phyloP scores from a whole-genome alignment of 192 early-diverging fungal species.

The Entomortierella beljakovae region DNA sequence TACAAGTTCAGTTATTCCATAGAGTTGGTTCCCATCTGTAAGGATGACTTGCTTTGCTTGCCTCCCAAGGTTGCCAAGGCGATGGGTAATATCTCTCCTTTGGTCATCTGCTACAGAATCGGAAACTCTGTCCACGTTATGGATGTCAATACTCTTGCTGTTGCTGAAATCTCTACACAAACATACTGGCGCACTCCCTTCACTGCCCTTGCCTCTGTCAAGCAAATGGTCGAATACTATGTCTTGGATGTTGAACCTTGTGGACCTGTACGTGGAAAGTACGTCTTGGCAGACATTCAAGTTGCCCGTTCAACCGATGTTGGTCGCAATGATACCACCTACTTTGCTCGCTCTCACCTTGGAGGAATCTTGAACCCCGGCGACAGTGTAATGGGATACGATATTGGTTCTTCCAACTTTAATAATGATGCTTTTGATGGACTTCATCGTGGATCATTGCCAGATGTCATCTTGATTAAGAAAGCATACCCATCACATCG shows the following conservation, averaged over 20 bases:
- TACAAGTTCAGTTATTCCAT: constrained; percentile 98
- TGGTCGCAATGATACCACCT: constrained; percentile 88
- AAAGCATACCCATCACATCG: constrained; percentile 92
- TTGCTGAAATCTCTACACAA: constrained; percentile 76
- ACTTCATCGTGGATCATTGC: constrained; percentile 72
- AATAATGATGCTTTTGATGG: constrained; percentile 89
- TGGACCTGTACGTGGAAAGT: constrained; percentile 78
- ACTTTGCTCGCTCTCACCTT: constrained; percentile 90
- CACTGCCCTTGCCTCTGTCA: constrained; percentile 75
- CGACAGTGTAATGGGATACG: constrained; percentile 93
- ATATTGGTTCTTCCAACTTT: constrained; percentile 88
- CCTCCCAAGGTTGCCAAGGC: constrained; percentile 86
- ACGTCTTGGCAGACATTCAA: constrained; percentile 89
- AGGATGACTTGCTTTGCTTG: constrained; percentile 93
- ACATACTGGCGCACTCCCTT: constrained; percentile 92
- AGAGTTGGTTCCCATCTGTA: constrained; percentile 96
- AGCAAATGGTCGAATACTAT: constrained; percentile 93
- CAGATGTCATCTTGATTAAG: constrained; percentile 93
- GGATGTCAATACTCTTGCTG: constrained; percentile 86
- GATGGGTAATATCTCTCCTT: constrained; percentile 86
- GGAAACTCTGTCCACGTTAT: constrained; percentile 88
- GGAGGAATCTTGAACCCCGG: constrained; percentile 92
- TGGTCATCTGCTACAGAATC: constrained; percentile 87
- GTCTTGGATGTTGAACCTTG: constrained; percentile 93
- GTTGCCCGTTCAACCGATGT: constrained; percentile 82